These are phyloP conservation scores for Hevea brasiliensis DNA, from an alignment of 345 rosid species.

Conservation along the genomic window DNA sequence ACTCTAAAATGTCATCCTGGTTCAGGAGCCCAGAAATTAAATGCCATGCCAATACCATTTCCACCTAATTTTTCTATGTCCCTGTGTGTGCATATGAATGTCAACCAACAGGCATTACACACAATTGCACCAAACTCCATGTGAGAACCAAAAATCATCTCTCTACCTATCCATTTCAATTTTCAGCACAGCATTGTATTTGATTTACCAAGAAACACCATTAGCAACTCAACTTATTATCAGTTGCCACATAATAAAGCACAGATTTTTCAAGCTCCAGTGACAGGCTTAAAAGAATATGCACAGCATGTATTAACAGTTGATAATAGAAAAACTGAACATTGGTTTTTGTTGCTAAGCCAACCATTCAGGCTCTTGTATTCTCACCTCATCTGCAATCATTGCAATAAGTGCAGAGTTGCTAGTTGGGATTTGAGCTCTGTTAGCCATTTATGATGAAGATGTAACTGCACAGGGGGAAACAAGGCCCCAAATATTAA, in stretches of 20 bases:
- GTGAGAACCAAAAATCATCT: neutral
- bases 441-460: constrained; percentile 53
- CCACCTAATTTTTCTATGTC: no score
- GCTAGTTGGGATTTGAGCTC: constrained; percentile 51
- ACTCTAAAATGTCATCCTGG: no score
- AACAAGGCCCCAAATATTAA: neutral
- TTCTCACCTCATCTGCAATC: constrained; percentile 77
- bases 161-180: neutral
- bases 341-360: no score
- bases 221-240: neutral
- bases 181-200: neutral
- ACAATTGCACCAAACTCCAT: neutral
- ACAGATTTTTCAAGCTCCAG: neutral
- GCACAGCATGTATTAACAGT: no score
- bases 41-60: no score
- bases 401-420: constrained; percentile 73
- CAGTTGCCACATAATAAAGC: neutral
- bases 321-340: neutral
- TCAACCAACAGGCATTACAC: neutral
- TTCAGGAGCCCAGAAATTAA: no score
- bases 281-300: neutral
- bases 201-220: neutral
- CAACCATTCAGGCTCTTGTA: no score
- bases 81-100: no score
- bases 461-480: neutral